phyloP scores from a whole-genome alignment of 1,284 basidiomycete genomes.

The Trametes sp. region DNA sequence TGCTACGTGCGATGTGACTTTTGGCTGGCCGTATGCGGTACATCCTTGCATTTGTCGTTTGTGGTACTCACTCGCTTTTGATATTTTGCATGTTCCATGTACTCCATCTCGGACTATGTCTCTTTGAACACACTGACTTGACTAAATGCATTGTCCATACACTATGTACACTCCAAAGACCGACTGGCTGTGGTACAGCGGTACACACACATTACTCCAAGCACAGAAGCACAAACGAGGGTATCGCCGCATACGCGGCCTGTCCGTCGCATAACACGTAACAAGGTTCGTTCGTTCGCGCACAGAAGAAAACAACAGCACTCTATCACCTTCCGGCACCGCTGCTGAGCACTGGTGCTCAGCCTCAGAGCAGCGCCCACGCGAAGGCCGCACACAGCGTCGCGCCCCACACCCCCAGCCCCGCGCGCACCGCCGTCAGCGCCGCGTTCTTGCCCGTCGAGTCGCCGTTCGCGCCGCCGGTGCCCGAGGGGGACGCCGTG shows the following conservation, averaged over 20 bases:
- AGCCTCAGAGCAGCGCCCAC: slow-evolving; percentile 16
- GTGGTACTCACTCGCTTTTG: background rate
- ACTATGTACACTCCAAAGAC: background rate
- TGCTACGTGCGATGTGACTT: background rate
- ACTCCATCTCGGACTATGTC: background rate
- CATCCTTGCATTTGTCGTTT: too few relatives aligned
- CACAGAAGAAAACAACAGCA: too few relatives aligned
- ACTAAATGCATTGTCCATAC: background rate
- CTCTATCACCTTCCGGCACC: too few relatives aligned
- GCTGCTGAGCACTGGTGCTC: too few relatives aligned
- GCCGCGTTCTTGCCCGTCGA: slow-evolving; percentile 1
- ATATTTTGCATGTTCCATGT: too few relatives aligned
- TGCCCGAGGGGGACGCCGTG: background rate
- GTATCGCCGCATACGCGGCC: background rate
- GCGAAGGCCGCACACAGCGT: slow-evolving; percentile 17
- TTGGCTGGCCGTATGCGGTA: background rate
- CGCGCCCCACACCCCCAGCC: slow-evolving; percentile 9
- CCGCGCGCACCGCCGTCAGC: slow-evolving; percentile 2
- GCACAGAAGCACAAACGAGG: background rate
- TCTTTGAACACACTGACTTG: background rate
- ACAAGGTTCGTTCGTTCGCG: background rate
- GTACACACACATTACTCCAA: background rate
- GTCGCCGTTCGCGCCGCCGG: background rate
- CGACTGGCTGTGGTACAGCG: background rate
- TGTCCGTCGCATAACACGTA: background rate